Base-by-base conservation (phyloP, 345 rosid species). In the Populus pruinosa region DNA sequence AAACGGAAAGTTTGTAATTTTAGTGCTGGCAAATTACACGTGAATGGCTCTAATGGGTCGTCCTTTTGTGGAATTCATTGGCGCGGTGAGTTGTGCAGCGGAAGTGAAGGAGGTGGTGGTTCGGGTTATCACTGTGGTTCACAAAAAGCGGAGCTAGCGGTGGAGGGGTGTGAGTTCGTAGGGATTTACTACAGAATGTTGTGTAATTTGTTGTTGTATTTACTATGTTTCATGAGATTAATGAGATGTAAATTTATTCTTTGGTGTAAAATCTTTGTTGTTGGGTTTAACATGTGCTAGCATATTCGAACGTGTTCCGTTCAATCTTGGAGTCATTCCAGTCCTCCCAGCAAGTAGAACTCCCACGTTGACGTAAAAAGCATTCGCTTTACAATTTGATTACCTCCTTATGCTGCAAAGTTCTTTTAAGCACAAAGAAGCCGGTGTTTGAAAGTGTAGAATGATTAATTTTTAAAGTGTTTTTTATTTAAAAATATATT, bases 41-140 rank as follows among this genome's bases (percentile, higher is more conserved):
- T 38, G 5, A 39, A 68, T 14, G 29, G 36, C 31, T 38, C 38
- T 68, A 39, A 73, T 23, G n/a, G 68, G 53, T 39, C 76, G 64
- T n/a, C 25, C 68, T 59, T 8, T 23, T 20, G 61, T 33, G 74
- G 29, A 38, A 31, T 21, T 31, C 20, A 20, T 21, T 10, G 49
- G 25, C 35, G 12, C 41, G 44, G 43, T 53, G 75, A 11, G 47
- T 2, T 43, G 5, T 38, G 35, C 67, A 1, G 3, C 4, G 62
- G 25, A 4, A 4, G 61, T 25, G 13, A 59, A 59, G 0, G 29
- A 43, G 31, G 59, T 1, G 76, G 74, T 76, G 61, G 80, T 29
- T 74, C 29, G 18, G 64, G 83, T 73, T 44, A 77, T 77, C 85
- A 47, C 66, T 2, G n/a, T 39, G 84, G 79, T 66, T 31, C 74